Conservation (phyloP, 108 stramenopile genomes). For the Epipyxis sp. region DNA sequence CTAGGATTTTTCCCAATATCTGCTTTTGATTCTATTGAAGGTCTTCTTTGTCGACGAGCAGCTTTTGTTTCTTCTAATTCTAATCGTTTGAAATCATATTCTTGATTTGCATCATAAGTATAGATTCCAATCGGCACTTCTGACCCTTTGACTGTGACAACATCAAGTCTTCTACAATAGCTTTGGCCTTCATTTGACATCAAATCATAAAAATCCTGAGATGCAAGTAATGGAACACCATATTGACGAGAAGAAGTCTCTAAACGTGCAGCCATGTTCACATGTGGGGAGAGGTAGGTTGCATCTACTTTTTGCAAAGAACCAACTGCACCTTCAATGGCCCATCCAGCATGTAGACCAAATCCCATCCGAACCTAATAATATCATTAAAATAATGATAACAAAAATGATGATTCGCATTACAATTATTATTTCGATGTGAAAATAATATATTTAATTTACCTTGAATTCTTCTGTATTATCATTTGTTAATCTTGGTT, state of each 20-base stretch:
- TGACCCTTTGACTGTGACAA: conserved; percentile 87
- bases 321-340: conserved; percentile 86
- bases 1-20: neutral
- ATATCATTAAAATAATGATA: conserved; percentile 47
- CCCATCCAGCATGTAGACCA: conserved; percentile 71
- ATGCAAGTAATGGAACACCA: conserved; percentile 69
- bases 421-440: no score
- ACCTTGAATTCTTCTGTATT: neutral
- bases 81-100: conserved; percentile 24
- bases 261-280: conserved; percentile 90
- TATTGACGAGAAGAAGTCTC: conserved; percentile 84
- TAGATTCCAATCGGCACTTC: conserved; percentile 79
- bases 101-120: conserved; percentile 64
- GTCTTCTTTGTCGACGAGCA: no score
- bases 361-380: conserved; percentile 66
- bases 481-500: conserved; percentile 16
- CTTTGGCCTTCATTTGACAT: conserved; percentile 47
- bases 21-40: no score
- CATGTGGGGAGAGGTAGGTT: conserved; percentile 90
- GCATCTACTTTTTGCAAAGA: conserved; percentile 83
- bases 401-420: no score
- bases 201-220: conserved; percentile 59
- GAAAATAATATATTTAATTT: no score
- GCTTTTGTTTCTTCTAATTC: no score
- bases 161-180: conserved; percentile 58